Evolutionary conservation across 1,139 yeast genomes (phyloP), one percentile per base, ranked within the genome.

Genomic region (Ogataea hybrid): DNA sequence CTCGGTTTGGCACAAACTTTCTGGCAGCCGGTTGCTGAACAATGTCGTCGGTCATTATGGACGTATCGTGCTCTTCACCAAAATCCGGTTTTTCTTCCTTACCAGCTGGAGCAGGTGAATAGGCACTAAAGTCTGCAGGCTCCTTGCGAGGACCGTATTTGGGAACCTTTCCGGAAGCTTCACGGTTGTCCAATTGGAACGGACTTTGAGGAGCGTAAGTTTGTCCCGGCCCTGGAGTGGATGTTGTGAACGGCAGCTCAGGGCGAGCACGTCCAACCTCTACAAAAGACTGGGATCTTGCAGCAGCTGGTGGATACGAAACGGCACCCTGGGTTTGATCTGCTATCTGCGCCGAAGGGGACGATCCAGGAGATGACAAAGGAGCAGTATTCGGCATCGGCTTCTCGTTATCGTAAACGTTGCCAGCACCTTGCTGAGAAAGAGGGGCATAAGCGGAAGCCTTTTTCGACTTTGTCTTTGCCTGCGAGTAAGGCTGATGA

Each of bases 21-120:
- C 31, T 37, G n/a, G 50, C 49, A n/a, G 42, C 27, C 2, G 51
- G 51, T 12, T 48, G 43, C 14, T 41, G 42, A 6, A 47, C 32
- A 20, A 37, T 29, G 6, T 25, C 20, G 27, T 47, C 51, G 11
- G 51, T 39, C 25, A 34, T 41, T 17, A 47, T 45, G 5, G 52
- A 49, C 2, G 46, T 39, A 20, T 35, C 30, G 7, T 48, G 39
- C 23, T 41, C 44, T 6, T 39, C 37, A 7, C 30, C 37, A 6
- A 18, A 6, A 6, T 40, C 48, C 7, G 25, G 6, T 9, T 18
- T 37, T 8, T 3, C 14, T 7, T 31, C 39, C 5, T 15, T 20
- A 7, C 23, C 40, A n/a, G 21, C 2, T 5, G 14, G 32, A 17
- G 23, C 22, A 29, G 23, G 22, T 3, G 15, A 2, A 6, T 10